phyloP scores from a whole-genome alignment of 441 rosid species.

The Adansonia rubrostipa region DNA sequence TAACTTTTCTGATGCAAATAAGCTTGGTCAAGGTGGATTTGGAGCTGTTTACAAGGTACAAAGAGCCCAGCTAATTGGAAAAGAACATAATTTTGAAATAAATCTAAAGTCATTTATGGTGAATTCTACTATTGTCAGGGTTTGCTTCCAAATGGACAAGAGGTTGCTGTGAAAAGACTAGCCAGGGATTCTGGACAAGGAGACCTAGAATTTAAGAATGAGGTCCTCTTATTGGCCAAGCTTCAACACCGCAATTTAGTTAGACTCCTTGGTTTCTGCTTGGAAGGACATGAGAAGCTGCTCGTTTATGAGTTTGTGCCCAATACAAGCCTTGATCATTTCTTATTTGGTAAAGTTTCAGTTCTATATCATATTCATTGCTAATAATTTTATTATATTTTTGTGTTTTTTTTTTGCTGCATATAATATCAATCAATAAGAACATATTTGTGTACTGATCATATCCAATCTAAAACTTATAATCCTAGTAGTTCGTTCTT shows the following conservation, averaged over 20 bases:
- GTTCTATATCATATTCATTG: not conserved
- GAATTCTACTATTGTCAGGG: conserved; percentile 39
- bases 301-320: conserved; percentile 61
- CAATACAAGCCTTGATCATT: conserved; percentile 57
- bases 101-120: not conserved
- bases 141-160: conserved; percentile 39
- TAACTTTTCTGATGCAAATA: conserved; percentile 35
- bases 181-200: conserved; percentile 54
- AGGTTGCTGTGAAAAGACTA: conserved; percentile 61
- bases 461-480: not conserved
- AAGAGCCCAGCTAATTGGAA: not conserved
- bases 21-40: conserved; percentile 55
- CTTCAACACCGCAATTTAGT: conserved; percentile 64
- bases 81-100: not conserved
- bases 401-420: not conserved
- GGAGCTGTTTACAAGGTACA: conserved; percentile 53
- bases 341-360: conserved; percentile 47
- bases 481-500: not conserved
- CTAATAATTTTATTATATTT: not conserved
- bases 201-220: conserved; percentile 59
- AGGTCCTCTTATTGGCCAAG: conserved; percentile 55
- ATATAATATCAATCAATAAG: not conserved
- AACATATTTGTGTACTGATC: not conserved
- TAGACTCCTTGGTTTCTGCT: conserved; percentile 50
- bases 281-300: conserved; percentile 52